Evolutionary conservation across 805 yeast genomes (phyloP).

Genomic region (Candida xiaguanensis): DNA sequence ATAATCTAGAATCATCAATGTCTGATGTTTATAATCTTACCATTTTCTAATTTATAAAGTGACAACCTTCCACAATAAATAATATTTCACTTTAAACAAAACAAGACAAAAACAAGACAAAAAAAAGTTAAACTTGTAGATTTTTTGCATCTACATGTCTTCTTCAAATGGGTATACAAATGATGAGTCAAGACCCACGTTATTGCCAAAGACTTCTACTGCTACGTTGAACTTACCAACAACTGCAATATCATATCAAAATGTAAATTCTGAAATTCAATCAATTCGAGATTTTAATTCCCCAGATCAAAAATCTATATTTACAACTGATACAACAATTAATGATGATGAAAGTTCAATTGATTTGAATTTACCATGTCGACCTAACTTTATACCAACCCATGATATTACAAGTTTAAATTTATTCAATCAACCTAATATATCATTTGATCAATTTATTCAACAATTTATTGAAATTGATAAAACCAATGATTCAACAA

Average conservation of each 20-base stretch:
- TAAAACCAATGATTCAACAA: conserved; percentile 11
- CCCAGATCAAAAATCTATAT: conserved; percentile 7
- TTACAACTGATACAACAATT: conserved; percentile 19
- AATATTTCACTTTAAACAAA: no score
- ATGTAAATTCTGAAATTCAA: conserved; percentile 5
- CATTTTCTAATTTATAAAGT: no score
- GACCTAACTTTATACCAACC: neutral
- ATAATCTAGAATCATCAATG: no score
- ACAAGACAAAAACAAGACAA: no score
- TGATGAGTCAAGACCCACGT: neutral
- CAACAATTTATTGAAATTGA: conserved; percentile 15
- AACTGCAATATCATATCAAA: conserved; percentile 8
- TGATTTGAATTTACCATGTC: conserved; percentile 3
- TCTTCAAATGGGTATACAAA: neutral
- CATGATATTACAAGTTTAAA: conserved; percentile 9
- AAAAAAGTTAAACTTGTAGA: no score
- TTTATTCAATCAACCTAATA: conserved; percentile 11
- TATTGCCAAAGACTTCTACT: conserved; percentile 2
- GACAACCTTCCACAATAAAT: no score
- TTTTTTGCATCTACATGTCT: neutral
- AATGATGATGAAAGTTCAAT: conserved; percentile 13
- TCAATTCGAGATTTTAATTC: conserved; percentile 1
- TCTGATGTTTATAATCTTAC: no score
- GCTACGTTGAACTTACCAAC: conserved; percentile 5
- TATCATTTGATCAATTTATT: conserved; percentile 13